A percentile compares a stretch with the other conserved stretches of the same genome.
Evolutionary conservation across 345 rosid genomes (phyloP).

Genomic region (Populus nigra): DNA sequence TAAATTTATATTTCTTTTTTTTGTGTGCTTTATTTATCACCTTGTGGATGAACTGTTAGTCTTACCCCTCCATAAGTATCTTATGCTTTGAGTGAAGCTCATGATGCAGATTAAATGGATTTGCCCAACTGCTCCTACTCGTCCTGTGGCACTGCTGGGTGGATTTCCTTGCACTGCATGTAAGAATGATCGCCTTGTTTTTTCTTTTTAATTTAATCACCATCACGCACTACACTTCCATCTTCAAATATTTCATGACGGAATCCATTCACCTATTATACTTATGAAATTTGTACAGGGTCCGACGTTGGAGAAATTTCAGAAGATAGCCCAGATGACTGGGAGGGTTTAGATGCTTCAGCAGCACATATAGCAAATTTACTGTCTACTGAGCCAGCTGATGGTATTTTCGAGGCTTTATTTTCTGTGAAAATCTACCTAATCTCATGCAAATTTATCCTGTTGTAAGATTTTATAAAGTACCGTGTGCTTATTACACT

Average conservation of each 20-base stretch:
- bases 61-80: background rate
- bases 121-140: conserved; percentile 37
- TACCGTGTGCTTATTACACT: background rate
- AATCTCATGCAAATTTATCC: background rate
- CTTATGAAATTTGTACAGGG: conserved; percentile 12
- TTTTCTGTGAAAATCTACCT: background rate
- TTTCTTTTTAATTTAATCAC: background rate
- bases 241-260: background rate
- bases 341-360: conserved; percentile 37
- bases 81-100: background rate
- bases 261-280: background rate
- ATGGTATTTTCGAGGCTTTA: conserved; percentile 15
- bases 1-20: background rate
- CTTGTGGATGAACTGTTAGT: background rate
- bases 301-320: conserved; percentile 33
- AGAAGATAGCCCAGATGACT: conserved; percentile 31
- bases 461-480: background rate
- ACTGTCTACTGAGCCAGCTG: conserved; percentile 36
- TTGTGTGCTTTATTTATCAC: background rate
- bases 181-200: background rate
- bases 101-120: conserved; percentile 34
- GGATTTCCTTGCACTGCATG: conserved; percentile 40
- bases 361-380: conserved; percentile 38
- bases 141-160: conserved; percentile 32
- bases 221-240: background rate